phyloP scores from a whole-genome alignment of 805 yeast genomes.

The Candida vaughaniae region DNA sequence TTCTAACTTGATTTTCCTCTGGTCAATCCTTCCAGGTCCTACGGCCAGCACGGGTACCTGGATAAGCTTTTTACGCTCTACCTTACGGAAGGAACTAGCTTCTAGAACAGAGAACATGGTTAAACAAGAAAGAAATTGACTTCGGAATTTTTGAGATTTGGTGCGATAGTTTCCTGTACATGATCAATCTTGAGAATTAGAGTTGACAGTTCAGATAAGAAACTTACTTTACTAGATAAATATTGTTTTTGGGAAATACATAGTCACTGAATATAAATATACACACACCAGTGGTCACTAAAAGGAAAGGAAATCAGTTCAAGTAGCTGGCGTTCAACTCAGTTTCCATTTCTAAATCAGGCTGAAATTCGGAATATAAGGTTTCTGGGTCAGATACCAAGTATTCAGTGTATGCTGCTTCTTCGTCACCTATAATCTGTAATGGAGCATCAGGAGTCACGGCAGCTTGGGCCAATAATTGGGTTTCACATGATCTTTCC shows the following conservation, averaged over 20 bases:
- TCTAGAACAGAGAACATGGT: constrained; percentile 3
- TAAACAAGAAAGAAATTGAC: not conserved
- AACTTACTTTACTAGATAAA: no score
- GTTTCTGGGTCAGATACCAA: constrained; percentile 58
- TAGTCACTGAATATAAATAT: no score
- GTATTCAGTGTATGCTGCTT: constrained; percentile 64
- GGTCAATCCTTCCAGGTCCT: not conserved
- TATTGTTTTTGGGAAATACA: no score
- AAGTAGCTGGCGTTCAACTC: constrained; percentile 8
- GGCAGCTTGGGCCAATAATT: constrained; percentile 24
- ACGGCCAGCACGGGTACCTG: not conserved
- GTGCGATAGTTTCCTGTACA: no score
- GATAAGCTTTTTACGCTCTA: not conserved
- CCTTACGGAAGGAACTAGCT: not conserved
- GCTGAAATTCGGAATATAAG: constrained; percentile 70
- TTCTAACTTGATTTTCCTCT: constrained; percentile 1
- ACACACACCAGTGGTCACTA: no score
- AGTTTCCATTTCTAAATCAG: constrained; percentile 52
- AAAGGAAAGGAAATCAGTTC: no score
- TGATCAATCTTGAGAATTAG: no score
- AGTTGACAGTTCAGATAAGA: no score
- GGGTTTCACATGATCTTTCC: constrained; percentile 32
- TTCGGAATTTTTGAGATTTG: no score
- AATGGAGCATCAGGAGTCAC: constrained; percentile 9
- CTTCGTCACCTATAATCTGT: constrained; percentile 65